Conservation (phyloP, 108 stramenopile species). For the Cyclotella distinguenda region DNA sequence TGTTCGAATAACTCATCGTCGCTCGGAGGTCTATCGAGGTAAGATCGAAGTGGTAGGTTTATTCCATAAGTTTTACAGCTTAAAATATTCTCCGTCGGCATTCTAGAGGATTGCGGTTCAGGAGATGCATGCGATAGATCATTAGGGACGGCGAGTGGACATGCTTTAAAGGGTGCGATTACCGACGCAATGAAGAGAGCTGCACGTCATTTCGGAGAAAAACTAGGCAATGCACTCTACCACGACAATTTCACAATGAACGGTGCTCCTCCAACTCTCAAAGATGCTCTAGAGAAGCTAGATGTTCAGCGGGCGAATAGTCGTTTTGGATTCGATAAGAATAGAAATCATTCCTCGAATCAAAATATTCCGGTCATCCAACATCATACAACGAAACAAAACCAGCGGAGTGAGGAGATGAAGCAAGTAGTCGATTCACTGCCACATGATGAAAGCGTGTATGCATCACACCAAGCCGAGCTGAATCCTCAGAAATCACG, state of each 20-base stretch:
- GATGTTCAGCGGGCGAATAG: slow-evolving; percentile 70
- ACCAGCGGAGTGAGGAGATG: background rate
- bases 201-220: slow-evolving; percentile 81
- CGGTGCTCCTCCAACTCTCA: slow-evolving; percentile 66
- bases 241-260: slow-evolving; percentile 57
- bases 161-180: slow-evolving; percentile 78
- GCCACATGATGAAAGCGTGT: background rate
- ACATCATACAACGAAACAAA: background rate
- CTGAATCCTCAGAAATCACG: background rate
- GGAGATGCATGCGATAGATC: slow-evolving; percentile 74
- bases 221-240: slow-evolving; percentile 78
- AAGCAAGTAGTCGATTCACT: background rate
- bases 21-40: slow-evolving; percentile 56
- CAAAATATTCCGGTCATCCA: slow-evolving; percentile 5
- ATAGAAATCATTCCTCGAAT: slow-evolving; percentile 5
- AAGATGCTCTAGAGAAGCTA: slow-evolving; percentile 65
- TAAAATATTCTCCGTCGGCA: background rate
- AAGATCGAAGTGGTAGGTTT: background rate
- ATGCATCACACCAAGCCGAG: background rate
- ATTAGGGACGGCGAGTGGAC: slow-evolving; percentile 62
- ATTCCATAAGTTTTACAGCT: background rate
- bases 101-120: slow-evolving; percentile 75
- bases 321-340: slow-evolving; percentile 61
- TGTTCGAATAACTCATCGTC: slow-evolving; percentile 66
- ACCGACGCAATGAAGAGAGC: slow-evolving; percentile 88